phyloP scores from a whole-genome alignment of 768 basidiomycete species.

The Neoboletus subvelutipes region DNA sequence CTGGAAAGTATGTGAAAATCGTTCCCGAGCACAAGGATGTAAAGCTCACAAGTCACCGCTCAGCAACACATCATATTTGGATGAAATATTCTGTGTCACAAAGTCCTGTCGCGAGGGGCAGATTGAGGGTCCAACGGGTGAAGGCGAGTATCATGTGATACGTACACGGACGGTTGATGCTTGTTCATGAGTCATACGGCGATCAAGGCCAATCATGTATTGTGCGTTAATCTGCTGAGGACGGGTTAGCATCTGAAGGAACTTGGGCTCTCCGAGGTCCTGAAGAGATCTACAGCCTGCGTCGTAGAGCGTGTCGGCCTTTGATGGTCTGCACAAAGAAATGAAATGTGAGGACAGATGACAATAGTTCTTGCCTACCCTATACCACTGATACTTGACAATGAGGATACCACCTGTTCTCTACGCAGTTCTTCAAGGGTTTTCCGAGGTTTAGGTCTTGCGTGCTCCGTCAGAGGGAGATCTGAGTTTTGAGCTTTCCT shows the following conservation, averaged over 20 bases:
- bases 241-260: constrained; percentile 37
- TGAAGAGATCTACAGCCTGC: constrained; percentile 48
- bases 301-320: constrained; percentile 46
- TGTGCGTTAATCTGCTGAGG: constrained; percentile 39
- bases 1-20: constrained; percentile 25
- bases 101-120: constrained; percentile 41
- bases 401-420: constrained; percentile 29
- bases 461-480: constrained; percentile 4
- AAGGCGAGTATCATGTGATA: background rate
- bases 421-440: constrained; percentile 29
- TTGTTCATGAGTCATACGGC: constrained; percentile 38
- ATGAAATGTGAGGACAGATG: background rate
- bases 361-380: constrained; percentile 40
- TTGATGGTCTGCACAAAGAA: constrained; percentile 11
- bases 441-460: constrained; percentile 8
- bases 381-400: constrained; percentile 44
- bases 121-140: background rate
- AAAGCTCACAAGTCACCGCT: constrained; percentile 58
- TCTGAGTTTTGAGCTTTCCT: background rate
- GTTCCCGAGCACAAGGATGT: background rate
- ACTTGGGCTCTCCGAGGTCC: constrained; percentile 42
- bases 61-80: constrained; percentile 49
- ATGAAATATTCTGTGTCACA: constrained; percentile 44
- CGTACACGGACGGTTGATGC: constrained; percentile 48
- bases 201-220: constrained; percentile 42